Base-by-base conservation (phyloP, 371 early-diverging fungal genomes). In the Lichtheimia ramosa region DNA sequence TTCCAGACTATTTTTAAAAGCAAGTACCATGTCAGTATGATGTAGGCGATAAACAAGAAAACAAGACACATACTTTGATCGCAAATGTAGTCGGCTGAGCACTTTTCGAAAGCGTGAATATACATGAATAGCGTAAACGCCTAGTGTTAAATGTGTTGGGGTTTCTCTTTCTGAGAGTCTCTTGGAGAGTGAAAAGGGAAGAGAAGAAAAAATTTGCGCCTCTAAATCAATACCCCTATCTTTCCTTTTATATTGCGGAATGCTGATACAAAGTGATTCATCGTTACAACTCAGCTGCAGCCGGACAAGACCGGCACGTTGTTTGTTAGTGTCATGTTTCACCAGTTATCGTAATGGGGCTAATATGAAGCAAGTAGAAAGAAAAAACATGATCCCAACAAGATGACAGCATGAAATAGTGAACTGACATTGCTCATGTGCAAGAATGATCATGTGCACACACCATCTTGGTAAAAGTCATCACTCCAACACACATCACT, bases 21-120 rank as follows among this genome's bases (percentile, higher is more conserved):
- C 18, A 8, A 18, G 42, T 12, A 21, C 23, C n/a, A 12, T 24
- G 21, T 34, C 27, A 57, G 43, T 40, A 43, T 21, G 39, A 25
- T 48, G 20, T 51, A 46, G 46, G n/a, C 20, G 46, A 20, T 46
- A 46, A 46, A 20, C n/a, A 46, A 46, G 46, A 16, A 46, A 34
- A 34, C 34, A 34, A 34, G 34, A 34, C 48, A 60, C 71, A 69
- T 82, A 85, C 86, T 77, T 81, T 91, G 91, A 79, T 91, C 89
- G 81, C 89, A 84, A 74, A 91, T 85, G 71, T 91, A 91, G 78
- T 91, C 91, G 68, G 89, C 82, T 70, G 89, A 87, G 83, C 87
- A 87, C 83, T 82, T 89, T 81, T 91, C 91, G 68, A 78, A 83
- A 56, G 87, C 83, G 88, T 91, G 91, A 70, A 82, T 77, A 84